Percentiles rank a stretch among this genome's conserved stretches.
Conservation (phyloP, 2,329 filamentous ascomycete genomes). For the Hypoxylon sp. region DNA sequence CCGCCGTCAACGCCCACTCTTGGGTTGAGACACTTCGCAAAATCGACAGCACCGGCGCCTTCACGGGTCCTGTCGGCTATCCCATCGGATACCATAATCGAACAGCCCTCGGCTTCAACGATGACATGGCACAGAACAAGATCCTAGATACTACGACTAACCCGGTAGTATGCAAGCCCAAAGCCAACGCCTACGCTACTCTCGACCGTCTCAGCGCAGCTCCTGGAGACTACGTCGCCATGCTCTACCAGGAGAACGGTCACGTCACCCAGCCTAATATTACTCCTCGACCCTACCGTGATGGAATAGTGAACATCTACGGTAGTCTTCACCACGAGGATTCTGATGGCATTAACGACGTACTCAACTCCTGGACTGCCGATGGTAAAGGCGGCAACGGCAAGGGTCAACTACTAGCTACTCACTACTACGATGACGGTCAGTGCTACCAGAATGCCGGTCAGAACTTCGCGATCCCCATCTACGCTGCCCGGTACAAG, state of each 20-base stretch:
- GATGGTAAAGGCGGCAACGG: slow-evolving; percentile 83
- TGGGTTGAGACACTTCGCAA: slow-evolving; percentile 83
- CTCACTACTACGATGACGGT: slow-evolving; percentile 86
- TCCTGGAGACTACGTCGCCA: slow-evolving; percentile 69
- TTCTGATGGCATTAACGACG: slow-evolving; percentile 50
- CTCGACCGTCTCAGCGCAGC: slow-evolving; percentile 67
- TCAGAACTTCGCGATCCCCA: slow-evolving; percentile 42
- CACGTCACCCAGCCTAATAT: slow-evolving; percentile 71
- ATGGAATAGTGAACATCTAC: slow-evolving; percentile 79
- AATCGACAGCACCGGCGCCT: slow-evolving; percentile 77
- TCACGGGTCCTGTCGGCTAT: slow-evolving; percentile 75
- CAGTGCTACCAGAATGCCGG: slow-evolving; percentile 78
- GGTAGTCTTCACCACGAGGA: slow-evolving; percentile 68
- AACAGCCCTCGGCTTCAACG: slow-evolving; percentile 62
- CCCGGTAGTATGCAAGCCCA: slow-evolving; percentile 64
- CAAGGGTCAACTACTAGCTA: slow-evolving; percentile 78
- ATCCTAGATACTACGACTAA: slow-evolving; percentile 59
- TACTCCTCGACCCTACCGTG: slow-evolving; percentile 66
- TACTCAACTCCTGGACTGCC: slow-evolving; percentile 80
- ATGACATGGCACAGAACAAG: slow-evolving; percentile 68
- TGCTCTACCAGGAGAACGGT: slow-evolving; percentile 78
- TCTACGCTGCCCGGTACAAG: slow-evolving; percentile 67
- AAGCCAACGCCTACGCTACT: slow-evolving; percentile 64
- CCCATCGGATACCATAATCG: slow-evolving; percentile 75
- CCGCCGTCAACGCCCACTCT: slow-evolving; percentile 66